A percentile compares a stretch with the other conserved stretches of the same genome.
phyloP scores from a whole-genome alignment of 306 rosid genomes.

The Cucurbita pepo region DNA sequence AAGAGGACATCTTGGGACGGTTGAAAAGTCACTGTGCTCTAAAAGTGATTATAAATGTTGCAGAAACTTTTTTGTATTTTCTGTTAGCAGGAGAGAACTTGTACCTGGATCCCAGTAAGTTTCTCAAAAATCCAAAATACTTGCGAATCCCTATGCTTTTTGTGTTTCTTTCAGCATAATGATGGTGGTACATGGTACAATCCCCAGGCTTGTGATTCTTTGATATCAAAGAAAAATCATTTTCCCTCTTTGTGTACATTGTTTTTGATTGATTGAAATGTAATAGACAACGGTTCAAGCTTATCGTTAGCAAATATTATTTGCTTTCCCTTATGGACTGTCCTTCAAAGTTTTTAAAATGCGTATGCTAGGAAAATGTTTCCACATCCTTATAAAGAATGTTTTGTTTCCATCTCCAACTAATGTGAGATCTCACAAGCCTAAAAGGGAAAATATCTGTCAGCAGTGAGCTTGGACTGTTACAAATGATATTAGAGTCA shows the following conservation, averaged over 20 bases:
- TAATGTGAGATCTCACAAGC: no score
- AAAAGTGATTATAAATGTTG: conserved; percentile 41
- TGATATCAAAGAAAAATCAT: neutral
- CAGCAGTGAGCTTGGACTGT: no score
- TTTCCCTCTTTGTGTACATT: neutral
- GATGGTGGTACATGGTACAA: neutral
- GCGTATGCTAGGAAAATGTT: no score
- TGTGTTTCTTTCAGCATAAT: neutral
- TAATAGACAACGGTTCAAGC: neutral
- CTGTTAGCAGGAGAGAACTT: neutral
- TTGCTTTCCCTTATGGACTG: no score
- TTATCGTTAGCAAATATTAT: no score
- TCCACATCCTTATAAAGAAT: no score
- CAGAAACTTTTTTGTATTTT: neutral
- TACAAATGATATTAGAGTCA: no score
- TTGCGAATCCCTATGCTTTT: neutral
- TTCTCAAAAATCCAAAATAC: conserved; percentile 5
- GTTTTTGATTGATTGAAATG: neutral
- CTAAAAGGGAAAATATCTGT: no score
- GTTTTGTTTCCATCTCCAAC: no score
- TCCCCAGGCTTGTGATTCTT: neutral
- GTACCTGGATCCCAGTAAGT: neutral
- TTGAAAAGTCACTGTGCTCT: conserved; percentile 40
- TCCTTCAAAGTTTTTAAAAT: no score
- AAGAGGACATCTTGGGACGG: conserved; percentile 20